Evolutionary conservation across 2,329 filamentous ascomycete species (phyloP).

Genomic region (Verticillium longisporum): DNA sequence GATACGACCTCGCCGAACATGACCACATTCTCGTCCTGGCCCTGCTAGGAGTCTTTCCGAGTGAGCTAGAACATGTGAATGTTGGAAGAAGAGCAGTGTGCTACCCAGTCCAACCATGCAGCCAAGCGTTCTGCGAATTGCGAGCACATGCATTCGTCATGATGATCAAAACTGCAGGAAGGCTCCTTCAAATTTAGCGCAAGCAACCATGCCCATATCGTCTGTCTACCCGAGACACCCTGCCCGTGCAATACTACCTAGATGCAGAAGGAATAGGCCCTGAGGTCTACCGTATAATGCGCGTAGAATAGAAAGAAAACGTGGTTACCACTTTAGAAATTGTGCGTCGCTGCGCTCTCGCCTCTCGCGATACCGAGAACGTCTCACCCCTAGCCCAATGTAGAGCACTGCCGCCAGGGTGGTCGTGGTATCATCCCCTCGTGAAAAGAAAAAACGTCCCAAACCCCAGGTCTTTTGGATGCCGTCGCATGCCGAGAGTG

Average conservation of each 20-base stretch:
- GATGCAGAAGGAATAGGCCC: neutral
- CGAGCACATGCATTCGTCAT: neutral
- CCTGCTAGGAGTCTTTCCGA: no score
- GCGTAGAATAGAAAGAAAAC: neutral
- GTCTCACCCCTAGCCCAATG: neutral
- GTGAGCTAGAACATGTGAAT: no score
- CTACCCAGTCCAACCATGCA: no score
- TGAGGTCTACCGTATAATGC: conserved; percentile 1
- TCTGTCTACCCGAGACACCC: neutral
- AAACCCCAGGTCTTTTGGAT: neutral
- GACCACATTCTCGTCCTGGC: no score
- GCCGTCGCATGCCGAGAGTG: neutral
- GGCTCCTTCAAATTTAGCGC: neutral
- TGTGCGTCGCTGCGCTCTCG: neutral
- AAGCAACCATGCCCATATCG: neutral
- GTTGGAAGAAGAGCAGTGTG: no score
- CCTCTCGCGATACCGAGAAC: no score
- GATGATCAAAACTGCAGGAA: neutral
- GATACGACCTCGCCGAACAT: no score
- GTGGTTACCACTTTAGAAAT: neutral
- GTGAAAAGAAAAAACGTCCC: neutral
- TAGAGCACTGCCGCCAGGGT: neutral
- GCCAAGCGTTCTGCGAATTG: no score
- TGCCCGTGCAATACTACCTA: neutral
- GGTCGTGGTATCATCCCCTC: neutral